phyloP scores from a whole-genome alignment of 768 basidiomycete species.

The Hypholoma sublateritium region DNA sequence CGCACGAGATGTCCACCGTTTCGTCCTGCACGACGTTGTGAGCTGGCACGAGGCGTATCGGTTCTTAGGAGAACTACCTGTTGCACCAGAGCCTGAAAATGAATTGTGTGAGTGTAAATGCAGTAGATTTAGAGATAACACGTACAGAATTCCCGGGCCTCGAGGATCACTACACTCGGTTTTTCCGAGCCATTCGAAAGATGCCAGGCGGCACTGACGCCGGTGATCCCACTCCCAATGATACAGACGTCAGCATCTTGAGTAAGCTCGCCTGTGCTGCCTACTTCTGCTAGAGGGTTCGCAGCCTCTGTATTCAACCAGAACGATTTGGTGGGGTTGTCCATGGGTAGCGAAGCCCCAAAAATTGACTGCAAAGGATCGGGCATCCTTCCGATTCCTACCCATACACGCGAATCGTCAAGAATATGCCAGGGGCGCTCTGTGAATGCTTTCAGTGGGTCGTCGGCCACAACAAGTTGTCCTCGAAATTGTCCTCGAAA shows the following conservation, averaged over 20 bases:
- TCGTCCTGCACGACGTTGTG: conserved; percentile 45
- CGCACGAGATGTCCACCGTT: conserved; percentile 80
- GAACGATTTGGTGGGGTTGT: conserved; percentile 69
- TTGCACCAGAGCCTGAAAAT: conserved; percentile 67
- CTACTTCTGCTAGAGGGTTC: conserved; percentile 67
- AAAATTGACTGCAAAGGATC: no score
- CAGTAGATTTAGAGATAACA: conserved; percentile 12
- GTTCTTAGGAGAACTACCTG: conserved; percentile 43
- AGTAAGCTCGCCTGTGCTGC: conserved; percentile 62
- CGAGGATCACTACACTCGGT: conserved; percentile 57
- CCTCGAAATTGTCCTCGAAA: no score
- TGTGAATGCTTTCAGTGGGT: no score
- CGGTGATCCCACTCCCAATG: conserved; percentile 80
- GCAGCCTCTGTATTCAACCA: conserved; percentile 64
- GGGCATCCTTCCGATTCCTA: no score
- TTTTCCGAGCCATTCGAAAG: conserved; percentile 39
- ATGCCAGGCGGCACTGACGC: conserved; percentile 74
- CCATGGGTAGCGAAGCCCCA: conserved; percentile 40
- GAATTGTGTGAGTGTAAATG: not conserved
- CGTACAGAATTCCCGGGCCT: conserved; percentile 87
- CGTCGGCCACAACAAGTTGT: no score
- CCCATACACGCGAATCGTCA: no score
- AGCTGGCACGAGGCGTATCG: not conserved
- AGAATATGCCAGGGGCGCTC: no score
- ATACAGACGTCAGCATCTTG: conserved; percentile 70